phyloP scores from a whole-genome alignment of 352 stramenopile species.

The Phytophthora hybrid region DNA sequence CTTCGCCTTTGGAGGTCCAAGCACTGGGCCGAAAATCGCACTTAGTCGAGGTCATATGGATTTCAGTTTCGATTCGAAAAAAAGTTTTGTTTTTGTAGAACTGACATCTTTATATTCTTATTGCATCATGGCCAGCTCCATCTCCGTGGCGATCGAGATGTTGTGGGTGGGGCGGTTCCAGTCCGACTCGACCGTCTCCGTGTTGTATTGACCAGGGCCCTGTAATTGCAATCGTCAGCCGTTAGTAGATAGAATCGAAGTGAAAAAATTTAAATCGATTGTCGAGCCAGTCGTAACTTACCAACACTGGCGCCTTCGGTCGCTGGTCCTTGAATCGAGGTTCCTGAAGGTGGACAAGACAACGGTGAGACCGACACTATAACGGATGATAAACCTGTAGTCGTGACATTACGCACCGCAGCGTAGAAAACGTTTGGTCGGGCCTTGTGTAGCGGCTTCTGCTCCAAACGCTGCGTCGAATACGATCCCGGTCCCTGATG shows the following conservation, averaged over 20 bases:
- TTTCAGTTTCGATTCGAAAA: slow-evolving; percentile 15
- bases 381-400: background rate
- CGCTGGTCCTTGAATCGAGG: slow-evolving; percentile 76
- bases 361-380: background rate
- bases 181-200: slow-evolving; percentile 70
- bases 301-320: slow-evolving; percentile 62
- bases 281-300: slow-evolving; percentile 32
- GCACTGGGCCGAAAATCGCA: slow-evolving; percentile 1
- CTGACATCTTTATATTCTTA: background rate
- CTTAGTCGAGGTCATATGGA: slow-evolving; percentile 2
- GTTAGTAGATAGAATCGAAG: background rate
- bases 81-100: background rate
- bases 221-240: slow-evolving; percentile 27
- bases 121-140: slow-evolving; percentile 77
- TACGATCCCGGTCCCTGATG: slow-evolving; percentile 70
- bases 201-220: slow-evolving; percentile 82
- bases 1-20: slow-evolving; percentile 30
- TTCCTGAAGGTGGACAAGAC: slow-evolving; percentile 44
- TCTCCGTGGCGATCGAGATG: slow-evolving; percentile 87
- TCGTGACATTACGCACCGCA: slow-evolving; percentile 42
- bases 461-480: slow-evolving; percentile 45
- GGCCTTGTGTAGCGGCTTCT: slow-evolving; percentile 71
- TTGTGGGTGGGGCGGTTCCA: slow-evolving; percentile 91
- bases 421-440: slow-evolving; percentile 77
- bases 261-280: background rate